Evolutionary conservation across 257 asterid species (phyloP), one percentile per base, ranked within the genome.

Genomic region (Solanum tacnaense): DNA sequence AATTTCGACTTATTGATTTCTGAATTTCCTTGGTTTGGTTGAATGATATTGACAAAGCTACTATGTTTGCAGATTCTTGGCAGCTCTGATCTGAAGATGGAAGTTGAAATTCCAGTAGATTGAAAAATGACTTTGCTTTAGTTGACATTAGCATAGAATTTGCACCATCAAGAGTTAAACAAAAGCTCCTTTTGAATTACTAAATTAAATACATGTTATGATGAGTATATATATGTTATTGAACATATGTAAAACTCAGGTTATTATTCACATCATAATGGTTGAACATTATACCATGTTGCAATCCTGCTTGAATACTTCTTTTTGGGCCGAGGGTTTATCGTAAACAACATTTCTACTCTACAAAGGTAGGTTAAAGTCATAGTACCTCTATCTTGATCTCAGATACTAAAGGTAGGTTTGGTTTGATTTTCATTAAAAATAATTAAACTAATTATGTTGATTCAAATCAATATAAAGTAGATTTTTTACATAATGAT

Each of bases 41-140:
- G 38, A 27, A 65, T 84, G 34, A 67, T 74, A 29, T 41, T 78
- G 10, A 81, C 29, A 5, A 81, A 46, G 41, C 52, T 81, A 29
- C 18, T 15, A 29, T 81, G 72, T 62, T 70, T 83, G 90, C 96
- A 94, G 98, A 92, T 94, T 91, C 94, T 94, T 89, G 93, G 94
- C 87, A 91, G 91, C 91, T 83, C 95, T 67, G 94, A 46, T 52
- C 32, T 94, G 90, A 93, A 89, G 93, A 93, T 93, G 96, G 98
- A 94, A 86, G 98, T 94, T 13, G 98, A 94, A 89, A 94, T 94
- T 87, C 96, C 98, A 23, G 94, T 94, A 87, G 98, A 94, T 90
- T 94, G 91, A 21, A 92, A 89, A 90, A 78, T 32, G 70, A 67
- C 12, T 20, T 44, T n/a, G 46, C 11, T 44, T 46, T 81, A 46